These are phyloP conservation scores for Cryomyces minteri DNA, from an alignment of 495 filamentous ascomycete genomes.

Conservation along the genomic window DNA sequence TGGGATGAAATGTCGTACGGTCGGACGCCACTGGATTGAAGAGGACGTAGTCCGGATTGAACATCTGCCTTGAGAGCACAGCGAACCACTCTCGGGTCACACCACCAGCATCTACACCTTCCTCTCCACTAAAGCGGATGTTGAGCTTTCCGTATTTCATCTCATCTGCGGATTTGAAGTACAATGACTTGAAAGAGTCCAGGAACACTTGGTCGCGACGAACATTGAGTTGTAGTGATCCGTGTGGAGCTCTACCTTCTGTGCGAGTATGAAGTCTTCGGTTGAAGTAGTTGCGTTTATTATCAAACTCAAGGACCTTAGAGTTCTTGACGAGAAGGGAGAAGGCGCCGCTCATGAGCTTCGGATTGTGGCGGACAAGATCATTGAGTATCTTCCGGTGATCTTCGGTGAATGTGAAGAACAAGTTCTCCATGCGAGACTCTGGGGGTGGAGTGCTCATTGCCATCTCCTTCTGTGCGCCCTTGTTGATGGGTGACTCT, in stretches of 20 bases:
- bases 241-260: slow-evolving; percentile 45
- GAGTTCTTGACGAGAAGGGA: slow-evolving; percentile 93
- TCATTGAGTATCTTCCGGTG: slow-evolving; percentile 98
- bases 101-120: slow-evolving; percentile 94
- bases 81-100: slow-evolving; percentile 99
- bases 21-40: slow-evolving; percentile 97
- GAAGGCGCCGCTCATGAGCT: slow-evolving; percentile 96
- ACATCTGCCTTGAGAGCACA: slow-evolving; percentile 94
- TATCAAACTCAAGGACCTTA: slow-evolving; percentile 97
- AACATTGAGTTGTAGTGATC: slow-evolving; percentile 71
- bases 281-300: slow-evolving; percentile 98
- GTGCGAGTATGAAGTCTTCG: slow-evolving; percentile 65
- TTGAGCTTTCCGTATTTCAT: slow-evolving; percentile 97
- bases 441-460: slow-evolving; percentile 64
- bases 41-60: slow-evolving; percentile 92
- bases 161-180: slow-evolving; percentile 87
- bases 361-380: slow-evolving; percentile 87
- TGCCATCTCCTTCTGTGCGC: slow-evolving; percentile 41
- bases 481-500: slow-evolving; percentile 36
- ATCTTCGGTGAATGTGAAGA: slow-evolving; percentile 97
- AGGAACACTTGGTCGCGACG: slow-evolving; percentile 94
- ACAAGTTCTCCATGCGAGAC: slow-evolving; percentile 68
- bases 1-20: slow-evolving; percentile 96
- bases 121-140: slow-evolving; percentile 92
- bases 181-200: slow-evolving; percentile 90